Evolutionary conservation across 495 filamentous ascomycete genomes (phyloP).

Genomic region (Penicillium manginii): DNA sequence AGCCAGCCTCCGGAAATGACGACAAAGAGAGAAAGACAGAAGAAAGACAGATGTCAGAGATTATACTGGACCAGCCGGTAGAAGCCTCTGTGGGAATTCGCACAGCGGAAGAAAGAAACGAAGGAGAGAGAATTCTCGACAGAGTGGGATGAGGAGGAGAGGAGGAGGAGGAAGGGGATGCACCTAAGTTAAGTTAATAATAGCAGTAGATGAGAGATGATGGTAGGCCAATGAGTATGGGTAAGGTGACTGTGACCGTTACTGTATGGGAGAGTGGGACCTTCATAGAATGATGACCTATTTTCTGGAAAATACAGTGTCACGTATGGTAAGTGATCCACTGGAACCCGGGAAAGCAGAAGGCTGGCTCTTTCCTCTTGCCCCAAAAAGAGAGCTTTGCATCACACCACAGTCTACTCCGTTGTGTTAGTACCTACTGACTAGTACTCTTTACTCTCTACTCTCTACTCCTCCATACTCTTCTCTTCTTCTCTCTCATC

Average conservation of each 20-base stretch:
- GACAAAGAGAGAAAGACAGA: constrained; percentile 35
- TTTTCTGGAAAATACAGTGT: no score
- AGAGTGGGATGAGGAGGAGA: constrained; percentile 17
- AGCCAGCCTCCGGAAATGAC: constrained; percentile 39
- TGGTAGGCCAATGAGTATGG: background rate
- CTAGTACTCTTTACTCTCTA: background rate
- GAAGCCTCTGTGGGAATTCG: constrained; percentile 43
- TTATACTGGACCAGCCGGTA: constrained; percentile 50
- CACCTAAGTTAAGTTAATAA: constrained; percentile 20
- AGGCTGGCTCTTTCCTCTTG: no score
- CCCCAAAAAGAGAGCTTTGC: no score
- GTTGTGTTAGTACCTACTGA: no score
- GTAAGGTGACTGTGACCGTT: background rate
- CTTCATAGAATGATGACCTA: no score
- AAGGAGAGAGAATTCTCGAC: constrained; percentile 27
- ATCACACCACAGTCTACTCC: background rate
- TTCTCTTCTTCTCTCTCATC: background rate
- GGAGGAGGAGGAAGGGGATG: constrained; percentile 25
- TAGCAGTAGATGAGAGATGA: background rate
- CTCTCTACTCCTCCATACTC: background rate
- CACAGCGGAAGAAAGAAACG: constrained; percentile 48
- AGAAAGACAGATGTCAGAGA: constrained; percentile 40
- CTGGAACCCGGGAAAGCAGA: no score
- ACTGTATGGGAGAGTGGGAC: background rate
- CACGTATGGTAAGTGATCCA: no score